Conservation (phyloP, 164 flowering plant genomes). For the Macadamia integrifolia region DNA sequence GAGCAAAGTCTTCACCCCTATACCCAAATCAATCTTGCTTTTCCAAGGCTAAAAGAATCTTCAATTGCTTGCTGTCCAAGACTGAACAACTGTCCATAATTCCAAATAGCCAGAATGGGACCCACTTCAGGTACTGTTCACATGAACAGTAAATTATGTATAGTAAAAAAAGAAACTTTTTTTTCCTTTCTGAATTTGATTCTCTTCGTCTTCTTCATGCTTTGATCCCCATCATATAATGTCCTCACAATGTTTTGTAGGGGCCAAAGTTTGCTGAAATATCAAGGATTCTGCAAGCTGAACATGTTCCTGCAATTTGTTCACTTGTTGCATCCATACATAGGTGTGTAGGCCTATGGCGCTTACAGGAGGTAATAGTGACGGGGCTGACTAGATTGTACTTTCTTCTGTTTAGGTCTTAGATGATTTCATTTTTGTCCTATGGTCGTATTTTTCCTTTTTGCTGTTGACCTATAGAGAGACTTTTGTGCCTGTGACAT, state of each 20-base stretch:
- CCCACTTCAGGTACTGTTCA: no score
- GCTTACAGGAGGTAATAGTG: constrained; percentile 63
- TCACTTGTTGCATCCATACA: constrained; percentile 66
- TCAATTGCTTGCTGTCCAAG: no score
- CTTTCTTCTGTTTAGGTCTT: background rate
- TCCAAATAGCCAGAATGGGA: no score
- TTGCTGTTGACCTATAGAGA: background rate
- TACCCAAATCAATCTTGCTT: no score
- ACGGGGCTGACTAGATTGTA: background rate
- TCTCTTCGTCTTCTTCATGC: no score
- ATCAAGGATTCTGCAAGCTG: constrained; percentile 34
- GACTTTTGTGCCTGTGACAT: background rate
- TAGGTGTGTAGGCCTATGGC: constrained; percentile 70
- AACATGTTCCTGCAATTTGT: constrained; percentile 56
- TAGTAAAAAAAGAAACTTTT: no score
- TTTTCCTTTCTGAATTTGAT: no score
- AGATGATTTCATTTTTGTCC: background rate
- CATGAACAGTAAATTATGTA: no score
- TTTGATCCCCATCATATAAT: no score
- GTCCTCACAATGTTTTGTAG: constrained; percentile 28
- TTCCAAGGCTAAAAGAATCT: no score
- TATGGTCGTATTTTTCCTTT: background rate
- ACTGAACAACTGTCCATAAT: no score
- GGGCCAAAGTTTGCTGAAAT: constrained; percentile 58
- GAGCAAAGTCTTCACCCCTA: no score